Evolutionary conservation across 371 early-diverging fungal genomes (phyloP), one percentile per base, ranked within the genome.

Genomic region (Haplosporangium sp.): DNA sequence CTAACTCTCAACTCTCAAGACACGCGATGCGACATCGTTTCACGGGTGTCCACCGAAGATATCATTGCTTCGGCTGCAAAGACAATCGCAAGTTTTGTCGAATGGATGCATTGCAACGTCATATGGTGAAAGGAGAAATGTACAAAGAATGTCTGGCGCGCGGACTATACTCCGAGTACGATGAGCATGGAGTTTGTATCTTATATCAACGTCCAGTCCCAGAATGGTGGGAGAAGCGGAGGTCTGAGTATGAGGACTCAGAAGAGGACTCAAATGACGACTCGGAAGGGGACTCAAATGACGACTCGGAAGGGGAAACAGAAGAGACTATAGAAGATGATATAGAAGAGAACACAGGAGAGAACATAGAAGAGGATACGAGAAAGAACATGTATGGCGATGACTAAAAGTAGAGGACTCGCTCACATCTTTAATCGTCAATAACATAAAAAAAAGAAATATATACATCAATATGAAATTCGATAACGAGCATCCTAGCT

Each of bases 91-190:
- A 47, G 35, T 69, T 63, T n/a, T 42, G 48, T 34, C 50, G 63
- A 13, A 34, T 57, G 48, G 59, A 58, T 47, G 71, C 59, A 4
- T 42, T 70, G 15, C 50, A 40, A 20, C 55, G 64, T 15, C 71
- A 70, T 55, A 61, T 68, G 61, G 45, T 52, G 62, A 10, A 39
- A 5, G 39, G 42, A 3, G 27, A 15, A 4, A 27, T 19, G 47
- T 59, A 48, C 19, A 6, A 47, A 45, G 20, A 20, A 35, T 70
- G 71, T 40, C 34, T 63, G 11, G 42, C 17, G 13, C 20, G 42
- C 4, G 71, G 64, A 17, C 6, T 59, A 1, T 70, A 70, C 52
- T 44, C 63, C 19, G 63, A 63, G 19, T 64, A 45, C 15, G 59
- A 64, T 9, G 55, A 19, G 27, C 5, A 9, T 19, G 55, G 55